Conservation (phyloP, 352 stramenopile species). For the Phytophthora pinifolia region DNA sequence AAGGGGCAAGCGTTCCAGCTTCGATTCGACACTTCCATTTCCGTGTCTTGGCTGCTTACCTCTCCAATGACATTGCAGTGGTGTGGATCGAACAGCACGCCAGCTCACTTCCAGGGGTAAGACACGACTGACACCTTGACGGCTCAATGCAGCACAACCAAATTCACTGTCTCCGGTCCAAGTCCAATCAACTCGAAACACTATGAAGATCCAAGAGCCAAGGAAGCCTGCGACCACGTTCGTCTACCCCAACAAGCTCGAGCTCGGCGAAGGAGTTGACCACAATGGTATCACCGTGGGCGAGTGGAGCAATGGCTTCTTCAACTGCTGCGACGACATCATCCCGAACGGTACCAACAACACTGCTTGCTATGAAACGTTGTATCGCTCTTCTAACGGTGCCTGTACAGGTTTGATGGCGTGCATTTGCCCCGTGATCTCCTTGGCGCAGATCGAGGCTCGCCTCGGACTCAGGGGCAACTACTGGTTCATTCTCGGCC, state of each 20-base stretch:
- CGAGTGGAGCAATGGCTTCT: conserved; percentile 29
- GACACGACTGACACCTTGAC: too few species aligned
- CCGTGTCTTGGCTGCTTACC: neutral
- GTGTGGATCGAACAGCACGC: too few species aligned
- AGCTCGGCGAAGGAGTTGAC: conserved; percentile 20
- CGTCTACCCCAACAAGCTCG: conserved; percentile 26
- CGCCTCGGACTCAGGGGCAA: conserved; percentile 25
- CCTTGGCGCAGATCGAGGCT: conserved; percentile 31
- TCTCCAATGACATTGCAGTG: neutral
- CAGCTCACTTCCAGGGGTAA: neutral
- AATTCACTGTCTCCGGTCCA: conserved; percentile 9
- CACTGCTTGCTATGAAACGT: neutral
- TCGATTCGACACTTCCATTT: conserved; percentile 11
- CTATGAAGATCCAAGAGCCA: conserved; percentile 11
- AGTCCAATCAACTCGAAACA: conserved; percentile 1
- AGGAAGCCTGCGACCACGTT: conserved; percentile 9
- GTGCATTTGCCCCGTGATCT: conserved; percentile 34
- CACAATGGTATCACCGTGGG: conserved; percentile 37
- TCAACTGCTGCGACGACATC: conserved; percentile 31
- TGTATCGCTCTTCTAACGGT: neutral
- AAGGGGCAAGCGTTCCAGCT: conserved; percentile 7
- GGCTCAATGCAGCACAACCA: conserved; percentile 5
- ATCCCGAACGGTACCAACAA: conserved; percentile 30
- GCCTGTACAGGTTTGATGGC: conserved; percentile 28
- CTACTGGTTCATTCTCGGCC: conserved; percentile 26